Base-by-base conservation (phyloP, 2,329 filamentous ascomycete genomes). In the Thielaviopsis cerberus region DNA sequence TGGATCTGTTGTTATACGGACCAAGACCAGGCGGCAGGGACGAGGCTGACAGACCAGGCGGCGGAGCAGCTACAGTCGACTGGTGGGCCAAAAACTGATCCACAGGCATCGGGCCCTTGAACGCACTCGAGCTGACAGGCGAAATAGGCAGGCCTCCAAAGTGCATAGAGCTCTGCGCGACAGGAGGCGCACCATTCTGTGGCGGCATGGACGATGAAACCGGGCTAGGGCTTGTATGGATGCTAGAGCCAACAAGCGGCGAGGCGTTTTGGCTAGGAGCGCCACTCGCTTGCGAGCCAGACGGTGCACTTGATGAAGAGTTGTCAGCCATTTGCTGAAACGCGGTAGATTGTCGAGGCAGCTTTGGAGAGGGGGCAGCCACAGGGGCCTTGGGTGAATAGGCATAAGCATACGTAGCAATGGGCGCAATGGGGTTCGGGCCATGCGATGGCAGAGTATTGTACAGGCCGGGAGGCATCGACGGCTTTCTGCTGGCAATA, bases 311-410 rank as follows among this genome's bases (percentile, higher is more conserved):
- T 6, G 81, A 79, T 66, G 83, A 80, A 10, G 81, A 81, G 25
- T 83, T 84, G 67, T 92, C 59, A 4, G 54, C 53, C 20, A 58
- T 87, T 62, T 94, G 88, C 62, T 94, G 88, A 8, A 88, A 92
- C 53, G 80, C 72, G 61, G 90, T 86, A 58, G 88, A 82, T 41
- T 82, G 78, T 62, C 86, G 85, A 63, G 82, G 84, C 8, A 89
- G 87, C 13, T 87, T 90, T 4, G 88, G 82, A 25, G 82, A 83
- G 7, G 92, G 91, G 34, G 87, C 92, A 10, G 86, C 85, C 61
- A 88, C 76, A 26, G 84, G 74, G 55, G 91, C 79, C 67, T 88
- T 87, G 7, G 91, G 91, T 17, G 91, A 96, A n/a, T n/a, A 48
- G 41, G 41, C 41, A 48, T 48, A 22, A 48, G 41, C 41, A 48